phyloP scores from a whole-genome alignment of 139 green algal genomes.

The Chlorella sp. region DNA sequence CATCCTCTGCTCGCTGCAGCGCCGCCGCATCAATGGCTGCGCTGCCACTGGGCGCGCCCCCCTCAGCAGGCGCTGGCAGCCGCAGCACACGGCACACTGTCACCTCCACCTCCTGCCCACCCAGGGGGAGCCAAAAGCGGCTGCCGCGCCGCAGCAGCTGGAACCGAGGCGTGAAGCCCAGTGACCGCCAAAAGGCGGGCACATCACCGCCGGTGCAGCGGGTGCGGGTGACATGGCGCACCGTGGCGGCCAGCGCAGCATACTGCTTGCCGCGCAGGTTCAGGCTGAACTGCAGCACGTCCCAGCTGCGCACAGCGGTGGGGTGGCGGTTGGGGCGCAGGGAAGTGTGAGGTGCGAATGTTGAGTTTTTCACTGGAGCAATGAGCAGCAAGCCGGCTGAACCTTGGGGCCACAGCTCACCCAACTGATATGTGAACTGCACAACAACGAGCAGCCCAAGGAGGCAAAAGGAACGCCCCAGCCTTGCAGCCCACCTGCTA shows the following conservation, averaged over 20 bases:
- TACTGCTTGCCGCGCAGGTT: conserved; percentile 28
- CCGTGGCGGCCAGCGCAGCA: conserved; percentile 19
- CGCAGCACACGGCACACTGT: conserved; percentile 24
- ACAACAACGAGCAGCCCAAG: no score
- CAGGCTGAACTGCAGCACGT: conserved; percentile 34
- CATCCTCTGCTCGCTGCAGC: conserved; percentile 4
- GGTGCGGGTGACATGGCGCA: conserved; percentile 21
- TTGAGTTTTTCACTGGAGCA: no score
- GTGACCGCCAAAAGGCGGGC: conserved; percentile 34
- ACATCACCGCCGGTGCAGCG: conserved; percentile 25
- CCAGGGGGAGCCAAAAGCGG: conserved; percentile 10
- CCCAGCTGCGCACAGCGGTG: conserved; percentile 21
- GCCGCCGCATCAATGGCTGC: not conserved
- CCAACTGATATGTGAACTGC: not conserved
- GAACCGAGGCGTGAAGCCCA: conserved; percentile 36
- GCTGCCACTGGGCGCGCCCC: not conserved
- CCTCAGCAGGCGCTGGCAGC: not conserved
- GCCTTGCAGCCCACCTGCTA: not conserved
- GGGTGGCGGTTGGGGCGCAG: not conserved
- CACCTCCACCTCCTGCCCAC: conserved; percentile 20
- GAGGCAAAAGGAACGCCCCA: no score
- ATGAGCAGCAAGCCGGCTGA: not conserved
- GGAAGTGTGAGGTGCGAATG: not conserved
- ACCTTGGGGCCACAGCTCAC: not conserved
- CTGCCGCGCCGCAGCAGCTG: conserved; percentile 19